Conservation (phyloP, 305 asterid species). For the Fraxinus paxiana region DNA sequence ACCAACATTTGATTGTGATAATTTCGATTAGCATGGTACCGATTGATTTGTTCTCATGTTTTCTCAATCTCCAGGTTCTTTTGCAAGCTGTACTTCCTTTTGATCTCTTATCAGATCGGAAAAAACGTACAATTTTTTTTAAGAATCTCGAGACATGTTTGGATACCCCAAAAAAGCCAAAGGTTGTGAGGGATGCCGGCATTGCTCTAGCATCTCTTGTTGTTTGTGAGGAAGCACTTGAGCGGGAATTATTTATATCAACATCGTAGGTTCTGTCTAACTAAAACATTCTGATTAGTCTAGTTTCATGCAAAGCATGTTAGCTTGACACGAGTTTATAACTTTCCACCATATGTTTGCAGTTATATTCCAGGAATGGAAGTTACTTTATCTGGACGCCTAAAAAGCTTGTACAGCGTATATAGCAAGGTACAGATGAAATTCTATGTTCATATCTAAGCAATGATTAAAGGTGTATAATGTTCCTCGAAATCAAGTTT, state of each 20-base stretch:
- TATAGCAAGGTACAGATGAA: constrained; percentile 67
- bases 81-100: constrained; percentile 94
- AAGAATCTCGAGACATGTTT: constrained; percentile 50
- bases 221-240: constrained; percentile 91
- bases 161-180: constrained; percentile 48
- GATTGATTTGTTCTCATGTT: background rate
- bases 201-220: constrained; percentile 84
- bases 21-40: background rate
- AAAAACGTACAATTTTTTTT: constrained; percentile 59
- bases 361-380: constrained; percentile 97
- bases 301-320: constrained; percentile 9
- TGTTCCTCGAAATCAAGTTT: constrained; percentile 14
- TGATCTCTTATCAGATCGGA: constrained; percentile 71
- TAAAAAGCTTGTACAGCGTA: constrained; percentile 85
- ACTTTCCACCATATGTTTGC: constrained; percentile 33
- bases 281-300: constrained; percentile 8
- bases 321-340: background rate
- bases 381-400: constrained; percentile 81
- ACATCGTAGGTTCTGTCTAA: constrained; percentile 67
- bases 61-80: constrained; percentile 60
- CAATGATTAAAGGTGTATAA: background rate
- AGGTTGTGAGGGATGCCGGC: constrained; percentile 85
- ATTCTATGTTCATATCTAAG: constrained; percentile 5
- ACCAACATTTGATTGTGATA: constrained; percentile 14
- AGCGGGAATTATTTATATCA: constrained; percentile 77